phyloP scores from a whole-genome alignment of 2,329 filamentous ascomycete genomes.

The Fusarium sp. region DNA sequence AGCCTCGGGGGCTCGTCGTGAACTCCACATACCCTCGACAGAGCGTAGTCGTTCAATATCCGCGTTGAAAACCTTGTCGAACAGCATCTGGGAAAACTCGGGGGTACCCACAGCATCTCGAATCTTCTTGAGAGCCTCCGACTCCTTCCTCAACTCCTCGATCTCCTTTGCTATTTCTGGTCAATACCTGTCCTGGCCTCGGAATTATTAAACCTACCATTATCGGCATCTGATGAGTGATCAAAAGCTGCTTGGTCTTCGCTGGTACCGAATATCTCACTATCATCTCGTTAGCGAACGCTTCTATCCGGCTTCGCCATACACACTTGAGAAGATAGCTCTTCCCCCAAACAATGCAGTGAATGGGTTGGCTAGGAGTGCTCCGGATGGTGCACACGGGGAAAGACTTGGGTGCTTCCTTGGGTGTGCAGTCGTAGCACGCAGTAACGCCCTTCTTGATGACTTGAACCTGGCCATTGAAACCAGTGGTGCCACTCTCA shows the following conservation, averaged over 20 bases:
- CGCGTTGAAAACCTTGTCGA: conserved; percentile 90
- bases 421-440: conserved; percentile 94
- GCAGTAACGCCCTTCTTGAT: conserved; percentile 93
- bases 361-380: conserved; percentile 95
- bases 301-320: background rate
- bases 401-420: conserved; percentile 91
- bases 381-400: conserved; percentile 98
- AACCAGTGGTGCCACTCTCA: conserved; percentile 97
- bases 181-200: conserved; percentile 11
- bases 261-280: conserved; percentile 89
- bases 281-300: conserved; percentile 22
- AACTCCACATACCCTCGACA: conserved; percentile 98
- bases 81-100: conserved; percentile 83
- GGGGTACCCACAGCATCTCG: conserved; percentile 82
- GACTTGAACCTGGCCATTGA: conserved; percentile 97
- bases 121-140: conserved; percentile 85
- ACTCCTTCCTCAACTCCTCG: conserved; percentile 85
- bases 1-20: conserved; percentile 77
- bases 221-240: conserved; percentile 82
- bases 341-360: conserved; percentile 99
- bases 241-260: conserved; percentile 89
- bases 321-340: conserved; percentile 87
- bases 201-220: conserved; percentile 63
- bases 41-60: conserved; percentile 86
- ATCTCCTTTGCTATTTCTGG: conserved; percentile 75